phyloP scores from a whole-genome alignment of 768 basidiomycete genomes.

The Suillus americanus region DNA sequence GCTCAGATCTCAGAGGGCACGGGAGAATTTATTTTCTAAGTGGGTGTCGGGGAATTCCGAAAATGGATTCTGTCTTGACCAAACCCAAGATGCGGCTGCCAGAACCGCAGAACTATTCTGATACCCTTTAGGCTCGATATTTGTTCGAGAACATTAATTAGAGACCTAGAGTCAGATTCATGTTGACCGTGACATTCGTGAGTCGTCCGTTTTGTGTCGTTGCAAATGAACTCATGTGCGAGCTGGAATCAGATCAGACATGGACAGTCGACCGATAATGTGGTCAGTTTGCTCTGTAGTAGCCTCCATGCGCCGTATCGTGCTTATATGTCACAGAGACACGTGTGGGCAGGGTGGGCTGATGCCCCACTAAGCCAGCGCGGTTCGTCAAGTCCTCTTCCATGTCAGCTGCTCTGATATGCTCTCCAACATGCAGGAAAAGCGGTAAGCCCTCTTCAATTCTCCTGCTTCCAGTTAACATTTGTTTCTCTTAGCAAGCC shows the following conservation, averaged over 20 bases:
- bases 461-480: background rate
- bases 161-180: background rate
- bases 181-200: slow-evolving; percentile 1
- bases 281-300: slow-evolving; percentile 40
- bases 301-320: background rate
- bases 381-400: slow-evolving; percentile 42
- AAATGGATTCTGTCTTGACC: too few species aligned
- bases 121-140: background rate
- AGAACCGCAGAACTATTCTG: background rate
- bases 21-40: too few species aligned
- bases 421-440: slow-evolving; percentile 42
- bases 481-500: slow-evolving; percentile 50
- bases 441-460: slow-evolving; percentile 37
- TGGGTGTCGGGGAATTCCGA: too few species aligned
- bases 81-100: background rate
- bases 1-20: too few species aligned
- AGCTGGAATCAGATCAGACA: slow-evolving; percentile 60
- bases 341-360: slow-evolving; percentile 73
- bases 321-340: slow-evolving; percentile 29
- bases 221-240: background rate
- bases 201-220: background rate
- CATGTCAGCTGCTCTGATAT: background rate
- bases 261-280: slow-evolving; percentile 76
- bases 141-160: background rate
- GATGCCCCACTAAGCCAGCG: slow-evolving; percentile 76